These are phyloP conservation scores for Papiliotrema terrestris DNA, from an alignment of 1,284 basidiomycete genomes.

Conservation along the genomic window DNA sequence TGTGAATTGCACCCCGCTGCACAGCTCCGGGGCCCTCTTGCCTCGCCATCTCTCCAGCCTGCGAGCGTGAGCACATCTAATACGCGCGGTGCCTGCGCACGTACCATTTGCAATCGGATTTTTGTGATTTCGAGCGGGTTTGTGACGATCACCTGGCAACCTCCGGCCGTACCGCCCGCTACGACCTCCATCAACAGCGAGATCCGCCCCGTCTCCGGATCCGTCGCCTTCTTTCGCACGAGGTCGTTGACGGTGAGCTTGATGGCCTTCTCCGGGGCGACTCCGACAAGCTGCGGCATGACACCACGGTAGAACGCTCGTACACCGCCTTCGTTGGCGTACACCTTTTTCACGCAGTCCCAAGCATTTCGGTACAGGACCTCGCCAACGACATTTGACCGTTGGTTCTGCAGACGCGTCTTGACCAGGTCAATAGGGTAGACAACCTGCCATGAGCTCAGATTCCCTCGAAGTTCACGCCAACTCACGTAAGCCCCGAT, in stretches of 20 bases:
- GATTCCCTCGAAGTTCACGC: neutral
- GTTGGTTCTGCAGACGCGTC: constrained; percentile 96
- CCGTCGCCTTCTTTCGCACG: constrained; percentile 75
- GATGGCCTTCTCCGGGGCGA: constrained; percentile 85
- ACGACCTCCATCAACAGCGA: constrained; percentile 78
- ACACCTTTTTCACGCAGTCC: constrained; percentile 91
- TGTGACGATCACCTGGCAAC: constrained; percentile 95
- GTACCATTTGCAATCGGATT: constrained; percentile 90
- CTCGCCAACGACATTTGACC: constrained; percentile 89
- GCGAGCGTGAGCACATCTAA: neutral
- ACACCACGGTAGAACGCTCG: constrained; percentile 95
- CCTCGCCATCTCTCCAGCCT: constrained; percentile 79
- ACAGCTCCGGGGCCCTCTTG: constrained; percentile 63
- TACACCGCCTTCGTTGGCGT: constrained; percentile 87
- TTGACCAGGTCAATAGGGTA: constrained; percentile 55
- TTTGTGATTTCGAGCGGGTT: constrained; percentile 84
- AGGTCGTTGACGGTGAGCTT: constrained; percentile 88
- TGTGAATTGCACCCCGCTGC: constrained; percentile 83
- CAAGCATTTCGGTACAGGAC: constrained; percentile 89
- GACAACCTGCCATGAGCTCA: constrained; percentile 55
- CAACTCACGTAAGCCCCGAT: constrained; percentile 62
- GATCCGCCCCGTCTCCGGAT: constrained; percentile 93
- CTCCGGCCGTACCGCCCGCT: constrained; percentile 90
- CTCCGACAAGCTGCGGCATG: constrained; percentile 91
- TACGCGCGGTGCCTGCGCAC: neutral